These are phyloP conservation scores for Ilex paraguariensis DNA, from an alignment of 305 asterid genomes.

Conservation along the genomic window DNA sequence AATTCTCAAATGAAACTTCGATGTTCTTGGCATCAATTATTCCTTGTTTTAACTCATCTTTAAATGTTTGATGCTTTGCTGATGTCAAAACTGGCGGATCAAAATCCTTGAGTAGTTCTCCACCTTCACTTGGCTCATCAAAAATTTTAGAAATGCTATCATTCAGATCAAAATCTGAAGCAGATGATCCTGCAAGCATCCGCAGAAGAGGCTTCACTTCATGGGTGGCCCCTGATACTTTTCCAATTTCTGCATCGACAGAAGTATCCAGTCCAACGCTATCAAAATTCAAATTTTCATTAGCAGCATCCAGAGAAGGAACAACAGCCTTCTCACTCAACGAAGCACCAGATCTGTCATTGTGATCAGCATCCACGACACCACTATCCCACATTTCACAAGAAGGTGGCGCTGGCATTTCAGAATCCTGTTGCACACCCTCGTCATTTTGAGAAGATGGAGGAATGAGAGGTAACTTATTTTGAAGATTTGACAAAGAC, in stretches of 20 bases:
- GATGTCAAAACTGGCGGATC: constrained; percentile 51
- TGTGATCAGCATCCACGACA: constrained; percentile 21
- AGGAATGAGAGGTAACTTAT: constrained; percentile 57
- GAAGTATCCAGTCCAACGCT: constrained; percentile 18
- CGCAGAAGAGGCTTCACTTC: constrained; percentile 53
- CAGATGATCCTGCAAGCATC: constrained; percentile 43
- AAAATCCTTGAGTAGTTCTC: constrained; percentile 45
- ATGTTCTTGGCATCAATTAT: constrained; percentile 49
- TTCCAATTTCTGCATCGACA: constrained; percentile 46
- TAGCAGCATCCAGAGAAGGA: constrained; percentile 39
- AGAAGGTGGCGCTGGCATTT: constrained; percentile 52
- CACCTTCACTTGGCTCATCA: constrained; percentile 39
- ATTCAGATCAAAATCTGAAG: constrained; percentile 37
- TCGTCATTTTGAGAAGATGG: constrained; percentile 52
- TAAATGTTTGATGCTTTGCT: constrained; percentile 64
- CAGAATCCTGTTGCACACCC: constrained; percentile 46
- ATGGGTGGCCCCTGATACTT: constrained; percentile 33
- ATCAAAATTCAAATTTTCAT: constrained; percentile 36
- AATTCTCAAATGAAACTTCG: constrained; percentile 69
- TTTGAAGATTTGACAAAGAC: constrained; percentile 55
- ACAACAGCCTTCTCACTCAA: constrained; percentile 37
- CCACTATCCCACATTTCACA: constrained; percentile 31
- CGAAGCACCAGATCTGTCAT: constrained; percentile 34
- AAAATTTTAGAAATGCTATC: constrained; percentile 46
- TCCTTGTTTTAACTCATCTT: constrained; percentile 60